Conservation (phyloP, 2,329 filamentous ascomycete species). For the Lachnellula willkommii region DNA sequence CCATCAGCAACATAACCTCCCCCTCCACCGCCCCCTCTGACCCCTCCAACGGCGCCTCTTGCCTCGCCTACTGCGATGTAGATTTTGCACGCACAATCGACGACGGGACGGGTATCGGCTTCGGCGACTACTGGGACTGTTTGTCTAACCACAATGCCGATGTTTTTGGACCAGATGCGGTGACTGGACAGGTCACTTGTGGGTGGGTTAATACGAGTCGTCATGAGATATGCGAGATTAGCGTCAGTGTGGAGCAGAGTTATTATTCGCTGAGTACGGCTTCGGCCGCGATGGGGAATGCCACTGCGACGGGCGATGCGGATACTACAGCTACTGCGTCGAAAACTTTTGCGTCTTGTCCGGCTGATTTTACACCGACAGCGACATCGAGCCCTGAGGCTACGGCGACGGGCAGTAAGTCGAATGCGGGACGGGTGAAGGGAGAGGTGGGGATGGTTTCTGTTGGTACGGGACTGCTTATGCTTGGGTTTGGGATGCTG, state of each 20-base stretch:
- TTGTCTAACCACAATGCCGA: background rate
- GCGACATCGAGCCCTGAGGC: background rate
- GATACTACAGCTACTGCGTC: background rate
- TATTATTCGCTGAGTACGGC: background rate
- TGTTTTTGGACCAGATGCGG: background rate
- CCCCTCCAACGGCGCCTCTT: slow-evolving; percentile 1
- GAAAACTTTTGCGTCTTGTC: background rate
- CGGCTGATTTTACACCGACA: background rate
- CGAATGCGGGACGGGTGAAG: background rate
- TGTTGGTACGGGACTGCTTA: background rate
- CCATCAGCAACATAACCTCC: slow-evolving; percentile 3
- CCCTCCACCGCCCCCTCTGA: slow-evolving; percentile 1
- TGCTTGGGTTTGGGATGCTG: background rate
- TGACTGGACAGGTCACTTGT: background rate
- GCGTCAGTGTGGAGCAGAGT: background rate
- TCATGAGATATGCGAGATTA: slow-evolving; percentile 1
- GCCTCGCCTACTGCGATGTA: slow-evolving; percentile 4
- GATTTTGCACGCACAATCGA: background rate
- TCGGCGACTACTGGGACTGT: slow-evolving; percentile 4
- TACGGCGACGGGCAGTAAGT: background rate
- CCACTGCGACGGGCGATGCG: background rate
- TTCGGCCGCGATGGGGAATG: background rate
- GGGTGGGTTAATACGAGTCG: background rate
- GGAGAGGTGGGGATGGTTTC: background rate
- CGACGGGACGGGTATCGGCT: background rate